Evolutionary conservation across 2,329 filamentous ascomycete genomes (phyloP), one percentile per base, ranked within the genome.

Genomic region (Botryotinia convoluta): DNA sequence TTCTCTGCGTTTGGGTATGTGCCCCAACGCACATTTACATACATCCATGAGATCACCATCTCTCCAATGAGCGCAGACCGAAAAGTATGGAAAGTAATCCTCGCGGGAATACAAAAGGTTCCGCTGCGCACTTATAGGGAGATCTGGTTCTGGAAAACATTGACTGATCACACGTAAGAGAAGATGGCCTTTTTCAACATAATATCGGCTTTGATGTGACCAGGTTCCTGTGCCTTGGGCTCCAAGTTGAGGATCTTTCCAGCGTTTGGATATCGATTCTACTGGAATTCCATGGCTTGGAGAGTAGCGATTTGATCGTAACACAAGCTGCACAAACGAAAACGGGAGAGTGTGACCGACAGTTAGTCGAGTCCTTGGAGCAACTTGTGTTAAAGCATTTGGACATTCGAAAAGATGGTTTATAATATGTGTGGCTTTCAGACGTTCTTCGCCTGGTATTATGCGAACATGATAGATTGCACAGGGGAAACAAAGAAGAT

Each of bases 71-170:
- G 87, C 84, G 76, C 89, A 91, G 1, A 85, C 86, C 18, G 87
- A 89, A 80, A 91, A 91, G 79, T 87, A 91, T 0, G 89, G 89
- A 71, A 83, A 86, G 80, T 89, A 90, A 77, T 90, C 88, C 69
- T 88, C 86, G 73, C 87, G 84, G 44, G 85, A 87, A 80, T 88
- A 90, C 2, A 91, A 83, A 3, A 91, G 82, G 72, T 89, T 82
- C 2, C 89, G 86, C 76, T 87, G 83, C 6, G 83, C 84, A 6
- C 85, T 86, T 9, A 84, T 82, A 0, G 87, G 86, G 39, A 90
- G 83, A 3, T 82, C 85, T 0, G 86, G 83, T 0, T 83, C 81
- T 1, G 88, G 88, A 74, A 88, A 89, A 32, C 82, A 81, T 73
- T 85, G 84, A 70, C 86, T 88, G 48, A 86, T 84, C 4, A 89